These are phyloP conservation scores for Ganoderma resinaceum DNA, from an alignment of 1,284 basidiomycete species.

Conservation along the genomic window DNA sequence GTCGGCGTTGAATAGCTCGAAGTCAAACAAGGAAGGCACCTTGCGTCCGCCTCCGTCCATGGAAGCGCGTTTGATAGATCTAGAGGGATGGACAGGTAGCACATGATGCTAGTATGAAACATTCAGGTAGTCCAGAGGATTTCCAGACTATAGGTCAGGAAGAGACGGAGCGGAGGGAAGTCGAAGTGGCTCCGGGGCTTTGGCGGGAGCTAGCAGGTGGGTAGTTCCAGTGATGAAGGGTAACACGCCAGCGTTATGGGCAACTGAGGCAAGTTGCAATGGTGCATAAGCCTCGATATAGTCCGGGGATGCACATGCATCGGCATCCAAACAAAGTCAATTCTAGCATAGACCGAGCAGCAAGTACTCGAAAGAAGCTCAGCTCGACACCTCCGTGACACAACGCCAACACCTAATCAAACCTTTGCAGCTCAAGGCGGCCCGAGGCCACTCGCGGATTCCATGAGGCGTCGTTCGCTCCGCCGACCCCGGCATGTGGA, in stretches of 20 bases:
- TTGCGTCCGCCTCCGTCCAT: background rate
- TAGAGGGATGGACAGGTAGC: background rate
- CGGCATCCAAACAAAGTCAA: background rate
- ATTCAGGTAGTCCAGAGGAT: background rate
- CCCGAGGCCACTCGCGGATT: background rate
- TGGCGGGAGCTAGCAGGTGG: background rate
- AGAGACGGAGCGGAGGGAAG: background rate
- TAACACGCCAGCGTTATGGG: background rate
- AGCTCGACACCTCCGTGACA: background rate
- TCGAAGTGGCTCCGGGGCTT: background rate
- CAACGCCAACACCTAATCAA: background rate
- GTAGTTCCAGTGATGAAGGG: background rate
- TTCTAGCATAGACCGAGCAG: background rate
- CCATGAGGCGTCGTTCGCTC: background rate
- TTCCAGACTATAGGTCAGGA: background rate
- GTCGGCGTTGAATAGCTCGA: constrained; percentile 2
- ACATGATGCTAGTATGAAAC: background rate
- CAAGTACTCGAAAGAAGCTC: background rate
- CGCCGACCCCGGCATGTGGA: background rate
- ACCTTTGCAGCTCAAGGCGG: background rate
- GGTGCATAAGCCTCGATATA: background rate
- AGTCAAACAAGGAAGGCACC: background rate
- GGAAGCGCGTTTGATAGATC: background rate
- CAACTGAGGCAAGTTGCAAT: background rate
- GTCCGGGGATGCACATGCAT: background rate